phyloP scores from a whole-genome alignment of 1,284 basidiomycete species.

The Sparassis latifolia region DNA sequence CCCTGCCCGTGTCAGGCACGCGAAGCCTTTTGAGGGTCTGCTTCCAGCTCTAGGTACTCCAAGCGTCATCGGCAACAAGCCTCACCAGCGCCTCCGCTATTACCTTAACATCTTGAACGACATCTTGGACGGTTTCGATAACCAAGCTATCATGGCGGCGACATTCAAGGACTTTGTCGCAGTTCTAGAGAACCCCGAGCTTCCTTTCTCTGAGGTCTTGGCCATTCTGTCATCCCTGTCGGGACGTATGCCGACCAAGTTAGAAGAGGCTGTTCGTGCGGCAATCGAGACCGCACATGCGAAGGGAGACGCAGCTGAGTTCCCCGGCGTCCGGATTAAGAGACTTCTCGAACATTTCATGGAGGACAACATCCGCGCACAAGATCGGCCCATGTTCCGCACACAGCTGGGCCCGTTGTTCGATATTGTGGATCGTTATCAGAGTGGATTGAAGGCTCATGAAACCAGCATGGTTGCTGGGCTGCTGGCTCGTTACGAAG shows the following conservation, averaged over 20 bases:
- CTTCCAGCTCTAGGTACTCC: slow-evolving; percentile 85
- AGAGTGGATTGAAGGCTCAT: slow-evolving; percentile 81
- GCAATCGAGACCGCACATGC: slow-evolving; percentile 73
- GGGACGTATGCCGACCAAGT: slow-evolving; percentile 88
- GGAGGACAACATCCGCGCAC: slow-evolving; percentile 73
- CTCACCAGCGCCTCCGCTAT: slow-evolving; percentile 82
- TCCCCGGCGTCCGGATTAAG: slow-evolving; percentile 80
- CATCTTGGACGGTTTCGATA: slow-evolving; percentile 94
- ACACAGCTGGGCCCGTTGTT: slow-evolving; percentile 68
- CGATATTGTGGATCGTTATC: slow-evolving; percentile 79
- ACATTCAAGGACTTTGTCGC: slow-evolving; percentile 80
- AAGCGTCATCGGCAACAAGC: slow-evolving; percentile 84
- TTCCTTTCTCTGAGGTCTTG: slow-evolving; percentile 85
- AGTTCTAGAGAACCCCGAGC: slow-evolving; percentile 76
- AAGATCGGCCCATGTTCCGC: slow-evolving; percentile 76
- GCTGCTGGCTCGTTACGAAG: slow-evolving; percentile 71
- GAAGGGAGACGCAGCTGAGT: slow-evolving; percentile 70
- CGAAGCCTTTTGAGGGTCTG: slow-evolving; percentile 95
- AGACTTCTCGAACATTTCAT: slow-evolving; percentile 84
- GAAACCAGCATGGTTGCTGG: slow-evolving; percentile 73
- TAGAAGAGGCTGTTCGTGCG: slow-evolving; percentile 83
- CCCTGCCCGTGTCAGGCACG: slow-evolving; percentile 94
- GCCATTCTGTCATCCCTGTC: slow-evolving; percentile 87
- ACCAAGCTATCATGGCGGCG: slow-evolving; percentile 79
- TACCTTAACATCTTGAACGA: slow-evolving; percentile 82